Percentiles rank a stretch among this genome's conserved stretches.
These are phyloP conservation scores for Apiospora koreana DNA, from an alignment of 2,329 filamentous ascomycete genomes.

Conservation along the genomic window DNA sequence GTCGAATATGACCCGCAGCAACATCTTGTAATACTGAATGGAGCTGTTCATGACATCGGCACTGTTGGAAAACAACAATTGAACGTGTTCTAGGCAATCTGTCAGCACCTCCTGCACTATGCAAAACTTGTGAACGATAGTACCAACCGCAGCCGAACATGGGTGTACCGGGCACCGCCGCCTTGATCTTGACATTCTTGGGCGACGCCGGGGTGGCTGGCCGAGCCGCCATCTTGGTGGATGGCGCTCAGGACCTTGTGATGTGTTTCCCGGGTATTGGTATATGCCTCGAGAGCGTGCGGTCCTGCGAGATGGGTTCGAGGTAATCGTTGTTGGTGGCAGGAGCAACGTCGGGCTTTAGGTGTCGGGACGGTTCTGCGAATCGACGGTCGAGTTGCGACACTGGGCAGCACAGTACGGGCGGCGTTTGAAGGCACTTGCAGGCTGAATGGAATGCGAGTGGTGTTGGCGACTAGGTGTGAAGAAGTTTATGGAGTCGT, in stretches of 20 bases:
- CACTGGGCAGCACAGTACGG: not conserved
- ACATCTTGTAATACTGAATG: slow-evolving; percentile 70
- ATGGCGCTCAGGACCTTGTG: not conserved
- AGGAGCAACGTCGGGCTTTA: not conserved
- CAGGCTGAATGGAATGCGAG: not conserved
- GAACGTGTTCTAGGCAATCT: slow-evolving; percentile 64
- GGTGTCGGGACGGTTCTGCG: not conserved
- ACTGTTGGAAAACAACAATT: slow-evolving; percentile 62
- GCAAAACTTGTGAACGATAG: not conserved
- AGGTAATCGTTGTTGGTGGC: not conserved
- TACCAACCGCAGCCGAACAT: slow-evolving; percentile 65
- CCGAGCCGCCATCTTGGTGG: slow-evolving; percentile 29
- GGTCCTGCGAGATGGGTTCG: not conserved
- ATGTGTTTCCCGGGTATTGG: not conserved
- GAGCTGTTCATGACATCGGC: slow-evolving; percentile 68
- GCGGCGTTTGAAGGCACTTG: not conserved
- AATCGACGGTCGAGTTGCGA: not conserved
- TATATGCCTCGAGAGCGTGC: not conserved
- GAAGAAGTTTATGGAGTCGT: not conserved
- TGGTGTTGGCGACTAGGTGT: not conserved
- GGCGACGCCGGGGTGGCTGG: slow-evolving; percentile 34
- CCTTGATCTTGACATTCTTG: slow-evolving; percentile 62
- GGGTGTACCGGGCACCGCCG: slow-evolving; percentile 58
- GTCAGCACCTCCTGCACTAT: not conserved
- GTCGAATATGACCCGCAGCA: slow-evolving; percentile 72